phyloP scores from a whole-genome alignment of 306 rosid genomes.

The Rosa lucieae region DNA sequence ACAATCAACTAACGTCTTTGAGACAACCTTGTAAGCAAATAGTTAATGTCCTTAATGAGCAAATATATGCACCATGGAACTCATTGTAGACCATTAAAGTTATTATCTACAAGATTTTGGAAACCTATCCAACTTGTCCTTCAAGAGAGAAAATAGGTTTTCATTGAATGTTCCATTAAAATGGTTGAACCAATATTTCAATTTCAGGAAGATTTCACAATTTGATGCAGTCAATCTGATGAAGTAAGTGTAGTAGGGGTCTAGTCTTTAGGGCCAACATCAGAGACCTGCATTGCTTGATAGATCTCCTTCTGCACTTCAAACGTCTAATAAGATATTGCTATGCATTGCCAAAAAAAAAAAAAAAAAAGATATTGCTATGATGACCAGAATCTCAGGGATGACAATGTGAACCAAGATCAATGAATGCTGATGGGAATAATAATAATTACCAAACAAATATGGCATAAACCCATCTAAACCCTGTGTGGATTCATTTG shows the following conservation, averaged over 20 bases:
- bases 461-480: neutral
- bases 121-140: neutral
- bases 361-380: slow-evolving; percentile 47
- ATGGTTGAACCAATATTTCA: neutral
- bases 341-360: slow-evolving; percentile 33
- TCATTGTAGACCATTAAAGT: neutral
- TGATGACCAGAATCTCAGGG: slow-evolving; percentile 65
- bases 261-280: slow-evolving; percentile 20
- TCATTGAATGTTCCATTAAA: neutral
- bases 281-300: slow-evolving; percentile 11
- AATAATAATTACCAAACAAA: neutral
- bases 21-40: neutral
- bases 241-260: slow-evolving; percentile 3
- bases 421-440: slow-evolving; percentile 18
- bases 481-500: neutral
- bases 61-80: neutral
- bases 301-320: slow-evolving; percentile 13
- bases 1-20: neutral
- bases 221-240: neutral
- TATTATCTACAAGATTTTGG: neutral
- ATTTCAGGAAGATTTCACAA: neutral
- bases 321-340: slow-evolving; percentile 18
- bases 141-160: neutral
- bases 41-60: neutral
- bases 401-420: slow-evolving; percentile 43